Evolutionary conservation across 768 basidiomycete species (phyloP).

Genomic region (Termitomyces titanicus): DNA sequence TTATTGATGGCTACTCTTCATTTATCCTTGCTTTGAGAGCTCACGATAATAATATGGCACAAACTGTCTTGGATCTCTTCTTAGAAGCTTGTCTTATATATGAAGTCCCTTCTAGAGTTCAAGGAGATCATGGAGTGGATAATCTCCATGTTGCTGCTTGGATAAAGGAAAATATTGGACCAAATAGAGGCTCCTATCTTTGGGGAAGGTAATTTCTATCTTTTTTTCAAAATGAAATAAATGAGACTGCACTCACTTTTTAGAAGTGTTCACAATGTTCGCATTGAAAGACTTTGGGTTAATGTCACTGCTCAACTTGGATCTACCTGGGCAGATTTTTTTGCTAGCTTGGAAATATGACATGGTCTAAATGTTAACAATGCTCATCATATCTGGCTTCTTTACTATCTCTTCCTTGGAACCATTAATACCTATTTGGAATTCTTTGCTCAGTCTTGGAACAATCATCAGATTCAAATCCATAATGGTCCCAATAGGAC

Average conservation of each 20-base stretch:
- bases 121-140: conserved; percentile 38
- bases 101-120: conserved; percentile 28
- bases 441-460: conserved; percentile 3
- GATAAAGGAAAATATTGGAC: conserved; percentile 23
- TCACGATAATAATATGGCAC: conserved; percentile 33
- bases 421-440: conserved; percentile 21
- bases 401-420: conserved; percentile 31
- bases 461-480: not conserved
- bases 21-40: conserved; percentile 24
- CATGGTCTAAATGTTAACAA: conserved; percentile 26
- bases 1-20: conserved; percentile 29
- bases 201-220: conserved; percentile 26
- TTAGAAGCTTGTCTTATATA: conserved; percentile 15
- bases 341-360: conserved; percentile 24
- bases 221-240: not conserved
- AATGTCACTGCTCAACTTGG: conserved; percentile 30
- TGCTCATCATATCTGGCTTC: conserved; percentile 32
- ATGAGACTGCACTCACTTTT: not conserved
- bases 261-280: conserved; percentile 34
- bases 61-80: conserved; percentile 34
- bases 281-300: conserved; percentile 35
- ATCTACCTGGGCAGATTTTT: conserved; percentile 28
- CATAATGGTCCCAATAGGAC: not conserved
- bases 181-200: conserved; percentile 27
- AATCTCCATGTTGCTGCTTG: conserved; percentile 33